phyloP scores from a whole-genome alignment of 116 monocot genomes.

The Cymodocea nodosa region DNA sequence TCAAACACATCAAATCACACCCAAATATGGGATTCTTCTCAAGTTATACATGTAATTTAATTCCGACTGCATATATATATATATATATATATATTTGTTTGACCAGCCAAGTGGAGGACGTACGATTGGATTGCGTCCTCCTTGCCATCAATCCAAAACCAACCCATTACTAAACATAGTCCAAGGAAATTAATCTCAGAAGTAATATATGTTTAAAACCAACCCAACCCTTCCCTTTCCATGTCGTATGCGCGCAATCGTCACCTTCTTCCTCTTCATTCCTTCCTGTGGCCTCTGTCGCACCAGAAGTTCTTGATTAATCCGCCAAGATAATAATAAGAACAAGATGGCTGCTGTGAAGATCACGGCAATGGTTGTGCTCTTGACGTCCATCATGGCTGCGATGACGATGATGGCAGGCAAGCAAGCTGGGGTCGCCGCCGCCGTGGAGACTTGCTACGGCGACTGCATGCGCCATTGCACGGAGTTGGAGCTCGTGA shows the following conservation, averaged over 20 bases:
- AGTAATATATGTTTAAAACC: neutral
- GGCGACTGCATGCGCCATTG: constrained; percentile 6
- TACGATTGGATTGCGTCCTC: neutral
- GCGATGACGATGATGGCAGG: neutral
- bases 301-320: too few relatives aligned
- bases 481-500: neutral
- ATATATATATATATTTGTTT: too few relatives aligned
- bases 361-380: neutral
- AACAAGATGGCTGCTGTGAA: neutral
- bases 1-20: too few relatives aligned
- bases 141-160: neutral
- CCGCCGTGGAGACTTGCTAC: constrained; percentile 3
- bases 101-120: too few relatives aligned
- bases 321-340: too few relatives aligned
- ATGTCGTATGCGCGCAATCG: neutral
- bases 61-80: too few relatives aligned
- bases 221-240: neutral
- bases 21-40: too few relatives aligned
- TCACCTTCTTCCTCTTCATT: neutral
- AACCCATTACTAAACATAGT: neutral
- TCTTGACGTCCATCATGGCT: neutral
- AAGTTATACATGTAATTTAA: too few relatives aligned
- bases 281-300: neutral
- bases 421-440: neutral
- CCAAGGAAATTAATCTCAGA: neutral